Conservation (phyloP, 1,284 basidiomycete genomes). For the Ustilago loliicola region DNA sequence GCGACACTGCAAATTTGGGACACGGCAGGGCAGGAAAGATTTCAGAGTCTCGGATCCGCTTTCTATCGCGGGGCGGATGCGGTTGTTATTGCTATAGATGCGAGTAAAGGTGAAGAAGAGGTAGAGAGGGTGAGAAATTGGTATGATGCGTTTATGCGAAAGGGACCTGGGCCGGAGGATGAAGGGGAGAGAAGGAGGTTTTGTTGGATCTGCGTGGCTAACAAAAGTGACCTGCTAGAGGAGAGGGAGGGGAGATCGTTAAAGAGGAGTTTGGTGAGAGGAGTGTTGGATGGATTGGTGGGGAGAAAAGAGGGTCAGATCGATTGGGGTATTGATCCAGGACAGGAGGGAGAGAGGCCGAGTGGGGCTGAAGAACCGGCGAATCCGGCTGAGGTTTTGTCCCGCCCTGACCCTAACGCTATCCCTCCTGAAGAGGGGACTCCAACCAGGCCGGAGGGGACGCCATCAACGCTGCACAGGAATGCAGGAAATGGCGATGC, state of each 20-base stretch:
- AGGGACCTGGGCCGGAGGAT: conserved; percentile 40
- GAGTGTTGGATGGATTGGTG: conserved; percentile 35
- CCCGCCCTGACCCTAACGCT: conserved; percentile 40
- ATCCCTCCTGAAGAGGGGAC: not conserved
- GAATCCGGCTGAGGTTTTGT: conserved; percentile 39
- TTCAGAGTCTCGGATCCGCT: conserved; percentile 62
- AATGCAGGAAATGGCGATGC: not conserved
- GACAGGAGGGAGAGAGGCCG: conserved; percentile 9
- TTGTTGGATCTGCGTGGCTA: conserved; percentile 62
- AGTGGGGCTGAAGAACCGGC: conserved; percentile 32
- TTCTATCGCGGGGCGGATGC: conserved; percentile 67
- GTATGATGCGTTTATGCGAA: conserved; percentile 58
- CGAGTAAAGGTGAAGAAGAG: conserved; percentile 17
- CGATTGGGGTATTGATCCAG: conserved; percentile 34
- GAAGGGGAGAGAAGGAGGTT: conserved; percentile 51
- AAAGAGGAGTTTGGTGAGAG: conserved; percentile 19
- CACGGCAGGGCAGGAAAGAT: conserved; percentile 67
- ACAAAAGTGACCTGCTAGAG: conserved; percentile 53
- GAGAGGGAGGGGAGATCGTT: not conserved
- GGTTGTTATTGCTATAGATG: conserved; percentile 58
- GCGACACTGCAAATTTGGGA: conserved; percentile 57
- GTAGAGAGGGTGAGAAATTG: conserved; percentile 35
- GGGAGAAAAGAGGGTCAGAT: conserved; percentile 14
- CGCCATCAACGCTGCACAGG: conserved; percentile 1
- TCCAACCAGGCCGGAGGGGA: conserved; percentile 4